These are phyloP conservation scores for Lactarius pseudohatsudake DNA, from an alignment of 768 basidiomycete species.

Conservation along the genomic window DNA sequence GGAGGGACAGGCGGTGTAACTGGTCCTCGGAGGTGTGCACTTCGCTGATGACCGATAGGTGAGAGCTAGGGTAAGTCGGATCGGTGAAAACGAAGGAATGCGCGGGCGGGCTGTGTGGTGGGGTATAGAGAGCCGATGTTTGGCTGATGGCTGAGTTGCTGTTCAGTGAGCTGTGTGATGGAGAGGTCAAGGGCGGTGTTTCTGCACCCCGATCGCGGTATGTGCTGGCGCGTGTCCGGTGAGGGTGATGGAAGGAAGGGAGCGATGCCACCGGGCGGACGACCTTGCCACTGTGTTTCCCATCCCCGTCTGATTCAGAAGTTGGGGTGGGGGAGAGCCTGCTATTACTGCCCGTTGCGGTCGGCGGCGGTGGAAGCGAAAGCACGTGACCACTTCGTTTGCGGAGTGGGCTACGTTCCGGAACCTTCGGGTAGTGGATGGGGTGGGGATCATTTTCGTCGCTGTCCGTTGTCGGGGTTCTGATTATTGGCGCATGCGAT, in stretches of 20 bases:
- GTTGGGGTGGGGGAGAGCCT: constrained; percentile 2
- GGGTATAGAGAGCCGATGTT: constrained; percentile 24
- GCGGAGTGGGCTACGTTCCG: background rate
- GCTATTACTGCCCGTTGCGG: background rate
- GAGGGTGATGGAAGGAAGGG: constrained; percentile 15
- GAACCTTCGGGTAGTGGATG: background rate
- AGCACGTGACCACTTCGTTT: constrained; percentile 3
- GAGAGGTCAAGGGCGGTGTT: constrained; percentile 28
- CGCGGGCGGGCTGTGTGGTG: constrained; percentile 27
- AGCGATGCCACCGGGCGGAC: constrained; percentile 10
- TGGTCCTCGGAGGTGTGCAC: constrained; percentile 10
- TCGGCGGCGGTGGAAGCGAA: background rate
- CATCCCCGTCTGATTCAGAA: constrained; percentile 19
- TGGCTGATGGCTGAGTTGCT: constrained; percentile 17
- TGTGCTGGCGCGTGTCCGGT: background rate
- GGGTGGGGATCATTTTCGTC: background rate
- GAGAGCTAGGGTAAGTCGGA: background rate
- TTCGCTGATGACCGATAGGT: constrained; percentile 25
- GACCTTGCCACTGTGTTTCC: background rate
- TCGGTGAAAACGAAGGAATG: constrained; percentile 14
- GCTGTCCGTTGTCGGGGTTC: background rate
- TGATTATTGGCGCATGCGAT: constrained; percentile 19
- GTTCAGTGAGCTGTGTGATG: constrained; percentile 35
- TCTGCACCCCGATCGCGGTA: constrained; percentile 10
- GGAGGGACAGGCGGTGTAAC: background rate